Conservation (phyloP, 2,329 filamentous ascomycete genomes). For the Ophiocordyceps camponoti-leonardi region DNA sequence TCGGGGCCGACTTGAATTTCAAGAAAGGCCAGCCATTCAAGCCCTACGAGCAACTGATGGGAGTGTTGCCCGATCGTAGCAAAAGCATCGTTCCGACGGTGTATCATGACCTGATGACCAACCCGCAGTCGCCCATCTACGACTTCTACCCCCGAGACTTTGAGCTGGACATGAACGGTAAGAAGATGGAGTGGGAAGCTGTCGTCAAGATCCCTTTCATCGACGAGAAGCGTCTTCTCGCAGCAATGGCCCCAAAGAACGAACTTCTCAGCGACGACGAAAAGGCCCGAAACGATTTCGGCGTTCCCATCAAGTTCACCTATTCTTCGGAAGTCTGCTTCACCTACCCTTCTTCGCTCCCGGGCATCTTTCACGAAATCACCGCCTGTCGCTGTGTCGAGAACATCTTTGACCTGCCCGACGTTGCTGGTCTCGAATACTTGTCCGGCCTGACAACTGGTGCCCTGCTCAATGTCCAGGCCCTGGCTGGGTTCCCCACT, state of each 20-base stretch:
- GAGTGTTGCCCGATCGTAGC: constrained; percentile 89
- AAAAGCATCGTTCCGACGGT: constrained; percentile 84
- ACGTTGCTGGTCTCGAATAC: constrained; percentile 75
- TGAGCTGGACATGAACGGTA: constrained; percentile 96
- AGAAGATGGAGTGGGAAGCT: constrained; percentile 99
- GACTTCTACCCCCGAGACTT: constrained; percentile 98
- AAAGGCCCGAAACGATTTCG: constrained; percentile 72
- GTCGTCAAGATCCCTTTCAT: constrained; percentile 99
- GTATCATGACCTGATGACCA: constrained; percentile 89
- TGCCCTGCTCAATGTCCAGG: constrained; percentile 62
- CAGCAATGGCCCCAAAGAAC: constrained; percentile 76
- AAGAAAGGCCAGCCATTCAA: constrained; percentile 86
- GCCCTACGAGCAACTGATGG: constrained; percentile 95
- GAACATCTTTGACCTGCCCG: constrained; percentile 90
- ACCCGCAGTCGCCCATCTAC: constrained; percentile 76
- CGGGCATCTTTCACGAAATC: constrained; percentile 81
- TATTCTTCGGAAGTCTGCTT: constrained; percentile 65
- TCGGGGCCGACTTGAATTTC: constrained; percentile 80
- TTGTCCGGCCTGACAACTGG: constrained; percentile 71
- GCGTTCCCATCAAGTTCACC: constrained; percentile 83
- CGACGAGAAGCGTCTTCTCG: constrained; percentile 70
- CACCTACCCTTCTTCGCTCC: constrained; percentile 71
- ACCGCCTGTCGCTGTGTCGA: constrained; percentile 77
- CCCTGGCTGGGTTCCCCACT: constrained; percentile 88
- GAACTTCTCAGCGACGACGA: constrained; percentile 61